Conservation (phyloP, 2,329 filamentous ascomycete genomes). For the Talaromyces sp. region DNA sequence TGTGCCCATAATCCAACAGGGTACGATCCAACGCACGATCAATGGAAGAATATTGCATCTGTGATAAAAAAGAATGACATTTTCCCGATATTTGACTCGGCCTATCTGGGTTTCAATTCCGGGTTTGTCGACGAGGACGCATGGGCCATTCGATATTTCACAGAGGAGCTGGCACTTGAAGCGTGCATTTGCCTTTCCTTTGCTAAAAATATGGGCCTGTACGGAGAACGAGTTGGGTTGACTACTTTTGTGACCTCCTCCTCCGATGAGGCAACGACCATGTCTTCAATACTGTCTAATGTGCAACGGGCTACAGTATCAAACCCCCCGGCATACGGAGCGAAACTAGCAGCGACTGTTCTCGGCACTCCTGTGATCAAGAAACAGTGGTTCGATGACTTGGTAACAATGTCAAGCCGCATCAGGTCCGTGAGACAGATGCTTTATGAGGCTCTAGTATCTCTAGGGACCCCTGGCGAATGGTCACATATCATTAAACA, state of each 20-base stretch:
- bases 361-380: conserved; percentile 74
- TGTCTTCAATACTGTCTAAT: conserved; percentile 19
- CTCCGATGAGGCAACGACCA: conserved; percentile 12
- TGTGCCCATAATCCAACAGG: conserved; percentile 98
- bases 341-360: conserved; percentile 73
- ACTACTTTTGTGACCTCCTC: conserved; percentile 13
- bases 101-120: conserved; percentile 20
- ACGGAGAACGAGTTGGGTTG: conserved; percentile 21
- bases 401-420: conserved; percentile 83
- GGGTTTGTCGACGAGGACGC: conserved; percentile 33
- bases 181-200: conserved; percentile 54
- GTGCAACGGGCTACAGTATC: conserved; percentile 86
- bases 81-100: conserved; percentile 65
- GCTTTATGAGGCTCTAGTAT: conserved; percentile 71
- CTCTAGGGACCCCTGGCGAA: conserved; percentile 76
- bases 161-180: conserved; percentile 71
- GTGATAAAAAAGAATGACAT: conserved; percentile 70
- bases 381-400: conserved; percentile 81
- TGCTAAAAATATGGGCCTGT: conserved; percentile 48
- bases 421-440: conserved; percentile 84
- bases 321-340: conserved; percentile 89
- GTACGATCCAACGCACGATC: conserved; percentile 81
- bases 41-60: conserved; percentile 82
- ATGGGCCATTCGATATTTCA: conserved; percentile 80
- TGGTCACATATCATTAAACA: conserved; percentile 56